Conservation (phyloP, 2,329 filamentous ascomycete species). For the Microsporum canis region DNA sequence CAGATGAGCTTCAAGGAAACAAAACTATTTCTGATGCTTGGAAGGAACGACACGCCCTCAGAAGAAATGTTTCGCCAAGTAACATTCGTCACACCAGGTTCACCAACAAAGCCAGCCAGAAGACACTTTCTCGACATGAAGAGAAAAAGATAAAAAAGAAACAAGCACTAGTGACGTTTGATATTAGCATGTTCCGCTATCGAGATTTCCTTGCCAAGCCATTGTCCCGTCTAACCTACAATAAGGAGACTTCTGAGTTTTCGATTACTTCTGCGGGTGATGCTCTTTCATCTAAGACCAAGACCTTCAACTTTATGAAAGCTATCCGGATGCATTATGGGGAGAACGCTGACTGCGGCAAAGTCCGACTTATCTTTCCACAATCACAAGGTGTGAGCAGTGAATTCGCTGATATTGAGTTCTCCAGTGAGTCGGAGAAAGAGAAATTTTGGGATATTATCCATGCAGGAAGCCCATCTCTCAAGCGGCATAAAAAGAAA, state of each 20-base stretch:
- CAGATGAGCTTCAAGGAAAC: slow-evolving; percentile 32
- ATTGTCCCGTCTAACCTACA: slow-evolving; percentile 2
- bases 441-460: slow-evolving; percentile 5
- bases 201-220: background rate
- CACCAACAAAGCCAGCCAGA: slow-evolving; percentile 8
- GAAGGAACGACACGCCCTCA: slow-evolving; percentile 4
- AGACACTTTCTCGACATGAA: background rate
- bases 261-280: background rate
- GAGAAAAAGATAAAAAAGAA: background rate
- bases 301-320: slow-evolving; percentile 13
- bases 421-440: slow-evolving; percentile 3
- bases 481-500: background rate
- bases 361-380: slow-evolving; percentile 22
- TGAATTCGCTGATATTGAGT: slow-evolving; percentile 6
- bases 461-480: background rate
- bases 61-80: slow-evolving; percentile 20
- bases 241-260: background rate
- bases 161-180: background rate
- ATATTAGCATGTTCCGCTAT: slow-evolving; percentile 4
- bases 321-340: slow-evolving; percentile 17
- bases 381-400: slow-evolving; percentile 11
- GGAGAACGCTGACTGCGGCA: slow-evolving; percentile 15
- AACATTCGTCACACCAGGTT: slow-evolving; percentile 26
- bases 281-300: background rate
- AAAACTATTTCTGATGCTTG: slow-evolving; percentile 20